Evolutionary conservation across 306 rosid genomes (phyloP), one percentile per base, ranked within the genome.

Genomic region (Argentina anserina): DNA sequence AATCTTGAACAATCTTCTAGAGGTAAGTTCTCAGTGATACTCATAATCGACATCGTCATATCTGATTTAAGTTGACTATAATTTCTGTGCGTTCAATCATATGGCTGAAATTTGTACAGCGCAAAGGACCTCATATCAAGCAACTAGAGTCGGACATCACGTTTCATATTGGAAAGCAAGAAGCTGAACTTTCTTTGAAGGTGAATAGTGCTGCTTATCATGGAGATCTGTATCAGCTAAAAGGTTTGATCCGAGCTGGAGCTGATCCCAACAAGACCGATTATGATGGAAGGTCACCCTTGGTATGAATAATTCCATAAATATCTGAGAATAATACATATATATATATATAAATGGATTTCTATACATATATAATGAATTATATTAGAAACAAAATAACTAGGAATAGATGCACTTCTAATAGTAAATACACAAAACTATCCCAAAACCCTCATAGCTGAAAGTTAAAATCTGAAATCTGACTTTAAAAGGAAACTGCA

Each of bases 221-320:
- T 43, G 99, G 99, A 56, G 96, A 94, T 80, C 75, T 94, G 50
- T 68, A 78, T 81, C 97, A 90, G 75, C 81, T 94, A 41, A 89
- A 94, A 84, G 82, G 91, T 77, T 60, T 94, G 31, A 74, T 91
- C 81, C 92, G 97, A 64, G 90, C 96, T 45, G 99, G 99, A 80
- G 99, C 96, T 66, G 97, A 94, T 81, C 90, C 91, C 15, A 90
- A 87, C 80, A 94, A 87, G 87, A 87, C 91, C 33, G 97, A 94
- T 81, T 94, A 90, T 77, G 99, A 94, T 88, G 97, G 99, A 76
- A 87, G 99, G 77, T 89, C 99, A 45, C 97, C 99, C 43, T 79
- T 94, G 96, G 99, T 94, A 76, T 64, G 86, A 63, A 73, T 25
- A 41, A 61, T 12, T n/a, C 17, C 17, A 23, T 21, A 21, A 66